Base-by-base conservation (phyloP, 148 eudicot genomes). In the Spergularia marina region DNA sequence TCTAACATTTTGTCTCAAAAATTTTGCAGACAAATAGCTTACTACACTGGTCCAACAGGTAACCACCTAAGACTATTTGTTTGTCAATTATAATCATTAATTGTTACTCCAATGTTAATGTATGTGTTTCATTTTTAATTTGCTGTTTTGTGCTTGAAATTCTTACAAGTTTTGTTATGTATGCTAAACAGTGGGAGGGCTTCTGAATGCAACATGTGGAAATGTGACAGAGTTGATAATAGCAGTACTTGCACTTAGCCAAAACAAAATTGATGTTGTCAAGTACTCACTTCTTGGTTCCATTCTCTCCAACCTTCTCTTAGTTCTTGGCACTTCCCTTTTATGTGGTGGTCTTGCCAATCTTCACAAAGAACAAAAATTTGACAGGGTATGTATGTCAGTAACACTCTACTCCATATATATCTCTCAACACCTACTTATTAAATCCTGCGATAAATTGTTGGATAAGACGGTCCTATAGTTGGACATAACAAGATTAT, bases 261-360 rank as follows among this genome's bases (percentile, higher is more conserved):
- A 92, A 21, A 71, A 83, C 73, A 94, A 94, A 77, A 87, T 94
- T 23, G 89, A 77, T 49, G 89, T 94, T 39, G 93, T 94, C 21
- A 94, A 94, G 78, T 91, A 90, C 76, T 90, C 97, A n/a, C 96
- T 94, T 41, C 82, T 94, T 76, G 98, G 98, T 30, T 94, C 98
- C 57, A 86, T 94, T 12, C 96, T 94, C 25, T 94, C 98, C 1
- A 94, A 94, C 83, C 95, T 94, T 65, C 98, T 94, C n/a, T 71
- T 94, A 71, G 98, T 94, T 81, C 97, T 94, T 53, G 98, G 98
- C 10, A 86, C 89, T 63, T 91, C 97, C 65, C 93, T 94, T 69
- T 78, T 94, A 9, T 94, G 95, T 75, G 98, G 98, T 49, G 98
- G 98, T 71, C 78, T 94, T 71, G 91, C 85, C n/a, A 91, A 91